Evolutionary conservation across 2,329 filamentous ascomycete species (phyloP).

Genomic region (Aureobasidium sp.): DNA sequence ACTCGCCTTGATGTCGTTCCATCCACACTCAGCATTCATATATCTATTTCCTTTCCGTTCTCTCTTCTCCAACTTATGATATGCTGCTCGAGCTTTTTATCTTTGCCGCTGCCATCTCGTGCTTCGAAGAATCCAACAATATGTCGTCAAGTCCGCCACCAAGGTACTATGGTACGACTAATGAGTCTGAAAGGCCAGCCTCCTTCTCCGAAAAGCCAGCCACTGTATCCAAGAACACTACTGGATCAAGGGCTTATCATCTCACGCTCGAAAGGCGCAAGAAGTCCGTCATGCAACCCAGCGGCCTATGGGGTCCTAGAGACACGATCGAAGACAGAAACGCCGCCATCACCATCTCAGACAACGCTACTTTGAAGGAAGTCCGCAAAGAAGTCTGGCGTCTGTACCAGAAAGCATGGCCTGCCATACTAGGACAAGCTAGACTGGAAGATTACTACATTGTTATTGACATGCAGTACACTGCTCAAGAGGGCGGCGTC

Average conservation of each 20-base stretch:
- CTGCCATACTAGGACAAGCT: not conserved
- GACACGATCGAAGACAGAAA: not conserved
- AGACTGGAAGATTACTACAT: not conserved
- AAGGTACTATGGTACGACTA: not conserved
- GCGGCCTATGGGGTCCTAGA: not conserved
- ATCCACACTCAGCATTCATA: not conserved
- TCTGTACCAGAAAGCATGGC: not conserved
- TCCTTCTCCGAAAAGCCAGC: not conserved
- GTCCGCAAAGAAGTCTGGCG: not conserved
- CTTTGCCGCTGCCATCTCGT: not conserved
- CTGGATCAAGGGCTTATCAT: not conserved
- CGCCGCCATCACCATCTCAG: not conserved
- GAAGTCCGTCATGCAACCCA: not conserved
- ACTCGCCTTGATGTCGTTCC: not conserved
- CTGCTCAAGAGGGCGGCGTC: not conserved
- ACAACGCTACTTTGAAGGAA: not conserved
- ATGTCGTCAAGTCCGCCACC: not conserved
- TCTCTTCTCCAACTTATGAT: not conserved
- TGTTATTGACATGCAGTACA: not conserved
- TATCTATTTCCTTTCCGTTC: not conserved
- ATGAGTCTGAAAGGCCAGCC: not conserved
- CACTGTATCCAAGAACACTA: not conserved
- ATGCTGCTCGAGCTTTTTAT: not conserved
- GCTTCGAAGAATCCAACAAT: not conserved
- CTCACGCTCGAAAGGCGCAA: not conserved